These are phyloP conservation scores for Colletotrichum truncatum DNA, from an alignment of 2,329 filamentous ascomycete species.

Conservation along the genomic window DNA sequence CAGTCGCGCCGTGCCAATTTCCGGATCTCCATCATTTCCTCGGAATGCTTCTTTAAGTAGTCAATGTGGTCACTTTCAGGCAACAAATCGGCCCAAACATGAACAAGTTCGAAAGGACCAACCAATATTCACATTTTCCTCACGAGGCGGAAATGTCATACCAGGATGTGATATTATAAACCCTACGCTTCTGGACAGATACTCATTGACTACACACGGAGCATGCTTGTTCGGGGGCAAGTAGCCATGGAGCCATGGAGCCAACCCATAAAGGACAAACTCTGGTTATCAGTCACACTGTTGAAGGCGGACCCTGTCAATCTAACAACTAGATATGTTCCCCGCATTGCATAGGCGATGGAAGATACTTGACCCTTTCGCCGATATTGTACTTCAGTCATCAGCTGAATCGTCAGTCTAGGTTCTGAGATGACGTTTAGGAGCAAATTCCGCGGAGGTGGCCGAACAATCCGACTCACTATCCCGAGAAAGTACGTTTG, in stretches of 20 bases:
- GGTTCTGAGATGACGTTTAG: too few species aligned
- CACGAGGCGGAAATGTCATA: too few species aligned
- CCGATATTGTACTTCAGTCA: not conserved
- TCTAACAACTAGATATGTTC: slow-evolving; percentile 10
- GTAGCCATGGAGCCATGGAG: not conserved
- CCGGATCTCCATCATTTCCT: slow-evolving; percentile 13
- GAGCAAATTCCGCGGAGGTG: too few species aligned
- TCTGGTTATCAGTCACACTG: slow-evolving; percentile 16
- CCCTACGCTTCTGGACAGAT: not conserved
- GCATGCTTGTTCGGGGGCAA: slow-evolving; percentile 3
- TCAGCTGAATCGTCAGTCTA: not conserved
- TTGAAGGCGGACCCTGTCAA: slow-evolving; percentile 18
- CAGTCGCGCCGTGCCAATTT: slow-evolving; percentile 18
- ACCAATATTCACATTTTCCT: too few species aligned
- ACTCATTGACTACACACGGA: not conserved
- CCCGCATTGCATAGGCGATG: slow-evolving; percentile 5
- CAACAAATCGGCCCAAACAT: not conserved
- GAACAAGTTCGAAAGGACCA: not conserved
- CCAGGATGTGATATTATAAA: too few species aligned
- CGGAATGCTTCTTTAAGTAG: slow-evolving; percentile 5
- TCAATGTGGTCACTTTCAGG: not conserved
- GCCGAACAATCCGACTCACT: not conserved
- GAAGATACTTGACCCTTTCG: not conserved
- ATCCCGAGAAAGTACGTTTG: not conserved
- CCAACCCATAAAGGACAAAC: not conserved